Evolutionary conservation across 176 grass and related monocot genomes (phyloP).

Genomic region (Melocanna baccifera): DNA sequence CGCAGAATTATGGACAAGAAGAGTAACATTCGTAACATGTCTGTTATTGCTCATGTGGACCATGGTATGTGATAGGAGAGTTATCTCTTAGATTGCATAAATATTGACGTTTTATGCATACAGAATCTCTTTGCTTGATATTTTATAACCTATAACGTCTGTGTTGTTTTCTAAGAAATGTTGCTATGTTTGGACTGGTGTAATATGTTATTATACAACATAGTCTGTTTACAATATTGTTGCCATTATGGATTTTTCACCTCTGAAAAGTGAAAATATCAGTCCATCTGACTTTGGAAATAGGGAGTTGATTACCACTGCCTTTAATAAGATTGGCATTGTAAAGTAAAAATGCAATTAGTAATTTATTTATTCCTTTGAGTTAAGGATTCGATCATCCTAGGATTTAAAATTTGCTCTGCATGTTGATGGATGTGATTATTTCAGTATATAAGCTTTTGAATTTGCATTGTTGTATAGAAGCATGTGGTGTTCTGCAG

Average conservation of each 20-base stretch:
- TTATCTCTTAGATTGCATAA: background rate
- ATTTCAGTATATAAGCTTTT: background rate
- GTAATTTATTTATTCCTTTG: background rate
- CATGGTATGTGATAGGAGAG: constrained; percentile 44
- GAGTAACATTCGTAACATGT: constrained; percentile 85
- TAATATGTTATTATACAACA: background rate
- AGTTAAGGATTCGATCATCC: background rate
- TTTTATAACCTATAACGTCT: no score
- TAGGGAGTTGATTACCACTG: background rate
- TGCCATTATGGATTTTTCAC: background rate
- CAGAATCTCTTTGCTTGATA: background rate
- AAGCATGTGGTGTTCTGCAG: background rate
- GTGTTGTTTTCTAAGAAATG: background rate
- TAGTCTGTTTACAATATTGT: no score
- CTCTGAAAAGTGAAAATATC: background rate
- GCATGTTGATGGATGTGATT: background rate
- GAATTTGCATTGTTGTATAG: background rate
- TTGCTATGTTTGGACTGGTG: background rate
- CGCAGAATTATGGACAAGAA: constrained; percentile 86
- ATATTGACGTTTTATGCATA: background rate
- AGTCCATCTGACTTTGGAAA: background rate
- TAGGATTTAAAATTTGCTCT: background rate
- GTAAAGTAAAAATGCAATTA: background rate
- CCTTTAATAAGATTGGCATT: background rate
- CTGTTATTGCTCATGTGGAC: constrained; percentile 84